phyloP scores from a whole-genome alignment of 2,329 filamentous ascomycete genomes.

The Dichotomopilus funicola region DNA sequence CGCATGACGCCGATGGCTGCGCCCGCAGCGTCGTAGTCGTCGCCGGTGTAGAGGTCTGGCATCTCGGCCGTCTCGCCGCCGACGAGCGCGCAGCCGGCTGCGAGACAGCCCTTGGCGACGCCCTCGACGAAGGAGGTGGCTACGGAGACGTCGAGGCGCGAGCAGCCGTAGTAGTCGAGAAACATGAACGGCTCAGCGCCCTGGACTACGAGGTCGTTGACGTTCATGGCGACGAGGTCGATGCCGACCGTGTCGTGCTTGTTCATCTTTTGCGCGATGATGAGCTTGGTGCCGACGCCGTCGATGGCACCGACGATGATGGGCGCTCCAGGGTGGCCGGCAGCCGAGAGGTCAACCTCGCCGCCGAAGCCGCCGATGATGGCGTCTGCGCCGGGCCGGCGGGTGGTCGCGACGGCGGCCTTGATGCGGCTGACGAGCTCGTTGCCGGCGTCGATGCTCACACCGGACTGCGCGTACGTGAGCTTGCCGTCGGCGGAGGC shows the following conservation, averaged over 20 bases:
- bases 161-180: constrained; percentile 96
- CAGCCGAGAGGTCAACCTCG: constrained; percentile 68
- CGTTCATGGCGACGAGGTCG: constrained; percentile 97
- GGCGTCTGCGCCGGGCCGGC: constrained; percentile 79
- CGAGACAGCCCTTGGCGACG: constrained; percentile 78
- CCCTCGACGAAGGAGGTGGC: constrained; percentile 85
- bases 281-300: constrained; percentile 93
- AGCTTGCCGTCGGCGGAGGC: constrained; percentile 46
- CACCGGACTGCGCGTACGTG: constrained; percentile 89
- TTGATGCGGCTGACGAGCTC: constrained; percentile 90
- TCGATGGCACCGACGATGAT: constrained; percentile 92
- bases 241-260: constrained; percentile 95
- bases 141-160: constrained; percentile 69
- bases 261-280: constrained; percentile 83
- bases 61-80: constrained; percentile 98
- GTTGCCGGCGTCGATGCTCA: constrained; percentile 92
- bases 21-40: constrained; percentile 90
- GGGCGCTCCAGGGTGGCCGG: constrained; percentile 67
- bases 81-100: constrained; percentile 83
- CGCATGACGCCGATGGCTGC: constrained; percentile 80
- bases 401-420: constrained; percentile 76
- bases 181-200: constrained; percentile 93
- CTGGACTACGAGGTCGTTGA: constrained; percentile 95
- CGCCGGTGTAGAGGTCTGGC: constrained; percentile 85
- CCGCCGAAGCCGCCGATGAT: constrained; percentile 95